phyloP scores from a whole-genome alignment of 352 stramenopile genomes.

The Pythium sp. region DNA sequence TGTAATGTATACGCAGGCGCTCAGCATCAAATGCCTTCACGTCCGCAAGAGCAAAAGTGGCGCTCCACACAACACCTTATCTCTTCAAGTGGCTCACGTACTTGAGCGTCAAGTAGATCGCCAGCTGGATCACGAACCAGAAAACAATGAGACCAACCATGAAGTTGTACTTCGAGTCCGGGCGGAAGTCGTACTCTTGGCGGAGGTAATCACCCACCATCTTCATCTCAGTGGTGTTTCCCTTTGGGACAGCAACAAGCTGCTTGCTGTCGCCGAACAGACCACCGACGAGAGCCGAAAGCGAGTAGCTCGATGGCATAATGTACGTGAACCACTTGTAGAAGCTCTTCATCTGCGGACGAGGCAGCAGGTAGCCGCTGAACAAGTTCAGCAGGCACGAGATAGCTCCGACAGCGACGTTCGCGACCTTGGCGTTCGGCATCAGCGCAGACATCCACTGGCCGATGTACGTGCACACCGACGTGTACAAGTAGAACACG shows the following conservation, averaged over 20 bases:
- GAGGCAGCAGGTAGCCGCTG: conserved; percentile 33
- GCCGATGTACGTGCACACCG: conserved; percentile 47
- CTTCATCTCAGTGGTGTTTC: too few species aligned
- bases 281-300: conserved; percentile 28
- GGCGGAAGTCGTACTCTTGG: conserved; percentile 64
- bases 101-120: conserved; percentile 63
- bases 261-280: conserved; percentile 34
- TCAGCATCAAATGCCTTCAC: background rate
- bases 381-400: conserved; percentile 75
- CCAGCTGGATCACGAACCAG: conserved; percentile 50
- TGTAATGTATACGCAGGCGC: conserved; percentile 9
- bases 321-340: conserved; percentile 48
- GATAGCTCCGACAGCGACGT: conserved; percentile 63
- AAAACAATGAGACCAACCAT: conserved; percentile 48
- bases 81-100: conserved; percentile 72
- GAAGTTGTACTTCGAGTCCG: conserved; percentile 43
- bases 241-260: conserved; percentile 20
- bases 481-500: conserved; percentile 43
- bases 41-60: background rate
- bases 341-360: conserved; percentile 28
- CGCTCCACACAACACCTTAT: conserved; percentile 21
- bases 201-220: too few species aligned
- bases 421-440: conserved; percentile 75
- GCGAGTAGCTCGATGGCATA: conserved; percentile 35
- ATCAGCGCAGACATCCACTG: conserved; percentile 76